A percentile compares a stretch with the other conserved stretches of the same genome.
Evolutionary conservation across 306 rosid genomes (phyloP).

Genomic region (Hylodesmum podocarpum): DNA sequence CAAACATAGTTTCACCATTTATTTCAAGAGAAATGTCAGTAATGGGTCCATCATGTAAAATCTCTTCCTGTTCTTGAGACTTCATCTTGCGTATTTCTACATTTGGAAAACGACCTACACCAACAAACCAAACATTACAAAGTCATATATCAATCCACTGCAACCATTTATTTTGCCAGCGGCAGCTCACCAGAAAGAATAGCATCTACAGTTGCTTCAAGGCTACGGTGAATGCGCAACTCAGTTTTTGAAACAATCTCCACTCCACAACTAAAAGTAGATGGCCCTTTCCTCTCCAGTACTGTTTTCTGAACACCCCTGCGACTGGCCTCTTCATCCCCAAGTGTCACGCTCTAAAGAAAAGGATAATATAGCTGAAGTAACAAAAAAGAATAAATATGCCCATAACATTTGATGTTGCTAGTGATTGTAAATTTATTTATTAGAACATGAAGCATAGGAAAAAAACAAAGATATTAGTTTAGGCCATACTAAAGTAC

Average conservation of each 20-base stretch:
- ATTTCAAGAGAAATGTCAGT: constrained; percentile 38
- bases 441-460: neutral
- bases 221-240: constrained; percentile 82
- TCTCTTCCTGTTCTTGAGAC: constrained; percentile 51
- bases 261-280: constrained; percentile 83
- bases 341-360: constrained; percentile 89
- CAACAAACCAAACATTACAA: constrained; percentile 25
- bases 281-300: constrained; percentile 95
- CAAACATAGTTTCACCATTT: constrained; percentile 40
- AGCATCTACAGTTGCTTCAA: constrained; percentile 90
- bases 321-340: constrained; percentile 97
- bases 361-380: constrained; percentile 30
- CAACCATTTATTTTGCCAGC: constrained; percentile 5
- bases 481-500: neutral
- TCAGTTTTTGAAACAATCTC: constrained; percentile 87
- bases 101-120: constrained; percentile 70
- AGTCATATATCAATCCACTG: constrained; percentile 12
- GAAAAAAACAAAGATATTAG: neutral
- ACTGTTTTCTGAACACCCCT: constrained; percentile 95
- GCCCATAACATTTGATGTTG: neutral
- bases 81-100: constrained; percentile 81
- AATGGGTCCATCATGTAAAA: constrained; percentile 34
- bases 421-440: neutral
- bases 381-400: constrained; percentile 31
- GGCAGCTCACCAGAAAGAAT: constrained; percentile 64